phyloP scores from a whole-genome alignment of 129 eudicot species.

The Artemisia annua region DNA sequence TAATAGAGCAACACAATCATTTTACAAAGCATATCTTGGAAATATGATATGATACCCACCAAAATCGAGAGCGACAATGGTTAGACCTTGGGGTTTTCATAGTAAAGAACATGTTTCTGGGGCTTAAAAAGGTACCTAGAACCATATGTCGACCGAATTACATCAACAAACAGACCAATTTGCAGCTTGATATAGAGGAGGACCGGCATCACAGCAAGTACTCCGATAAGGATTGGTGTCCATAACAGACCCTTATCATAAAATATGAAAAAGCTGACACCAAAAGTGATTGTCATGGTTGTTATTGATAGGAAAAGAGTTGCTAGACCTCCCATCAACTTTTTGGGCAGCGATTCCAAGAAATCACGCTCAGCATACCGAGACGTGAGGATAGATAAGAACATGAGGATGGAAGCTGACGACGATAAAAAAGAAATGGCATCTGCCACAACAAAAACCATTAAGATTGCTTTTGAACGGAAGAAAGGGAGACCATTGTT shows the following conservation, averaged over 20 bases:
- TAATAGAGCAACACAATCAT: too few relatives aligned
- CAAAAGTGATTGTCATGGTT: constrained; percentile 24
- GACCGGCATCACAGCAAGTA: constrained; percentile 29
- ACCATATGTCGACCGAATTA: constrained; percentile 6
- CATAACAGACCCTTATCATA: constrained; percentile 24
- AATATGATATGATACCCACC: too few relatives aligned
- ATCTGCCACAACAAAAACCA: constrained; percentile 33
- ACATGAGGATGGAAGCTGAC: constrained; percentile 21
- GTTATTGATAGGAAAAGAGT: constrained; percentile 21
- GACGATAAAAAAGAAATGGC: constrained; percentile 31
- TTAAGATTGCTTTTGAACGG: not conserved
- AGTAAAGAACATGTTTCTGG: constrained; percentile 22
- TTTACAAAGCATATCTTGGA: too few relatives aligned
- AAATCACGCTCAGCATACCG: constrained; percentile 40
- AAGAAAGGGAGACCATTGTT: constrained; percentile 18
- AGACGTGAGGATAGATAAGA: constrained; percentile 29
- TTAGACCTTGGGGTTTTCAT: constrained; percentile 20
- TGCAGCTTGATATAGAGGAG: constrained; percentile 18
- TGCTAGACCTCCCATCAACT: constrained; percentile 18
- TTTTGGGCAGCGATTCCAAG: constrained; percentile 25
- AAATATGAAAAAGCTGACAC: constrained; percentile 34
- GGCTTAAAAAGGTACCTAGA: constrained; percentile 30
- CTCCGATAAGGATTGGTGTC: constrained; percentile 31
- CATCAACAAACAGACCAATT: not conserved
- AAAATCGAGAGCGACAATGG: not conserved